Evolutionary conservation across 345 rosid species (phyloP), one percentile per base, ranked within the genome.

Genomic region (Eucalyptus victrix): DNA sequence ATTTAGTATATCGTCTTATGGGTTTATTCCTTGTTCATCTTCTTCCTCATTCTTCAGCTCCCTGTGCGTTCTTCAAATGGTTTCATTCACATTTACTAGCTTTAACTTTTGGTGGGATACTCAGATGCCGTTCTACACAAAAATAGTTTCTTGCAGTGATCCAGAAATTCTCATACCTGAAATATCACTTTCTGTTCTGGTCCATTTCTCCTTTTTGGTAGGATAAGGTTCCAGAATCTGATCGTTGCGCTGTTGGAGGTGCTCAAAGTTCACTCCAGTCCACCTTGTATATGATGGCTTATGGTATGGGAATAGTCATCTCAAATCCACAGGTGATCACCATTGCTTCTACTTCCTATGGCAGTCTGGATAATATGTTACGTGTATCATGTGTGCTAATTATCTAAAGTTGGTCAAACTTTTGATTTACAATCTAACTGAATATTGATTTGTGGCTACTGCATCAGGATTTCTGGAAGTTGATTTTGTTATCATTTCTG

Each of bases 211-310:
- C 3, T 87, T 8, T n/a, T 72, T 17, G 42, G 53, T 83, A 96
- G 99, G 99, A 96, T 91, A 92, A 89, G 44, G 99, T 95, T 72
- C 93, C 97, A 6, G 99, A 96, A 93, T 86, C 95, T 3, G 98
- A 97, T 90, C 97, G 99, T 19, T 94, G 98, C 86, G 89, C 95
- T 3, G 99, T 96, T 26, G 99, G 99, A 92, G 99, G 99, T 24
- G 99, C 93, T 32, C 99, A 96, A 86, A 97, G 95, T 93, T 95
- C 99, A n/a, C 96, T 96, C 42, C 98, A 97, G 87, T 93, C 99
- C 53, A 89, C 90, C 60, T 76, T 97, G 91, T 96, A 95, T 80
- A 89, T 97, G 91, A 37, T 96, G 94, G 93, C 91, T 87, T 94
- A 95, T 87, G 90, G 92, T 8, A 94, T 94, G 95, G 98, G 99